Percentiles rank a stretch among this genome's conserved stretches.
These are phyloP conservation scores for Psilocybe cyanescens DNA, from an alignment of 768 basidiomycete genomes.

Conservation along the genomic window DNA sequence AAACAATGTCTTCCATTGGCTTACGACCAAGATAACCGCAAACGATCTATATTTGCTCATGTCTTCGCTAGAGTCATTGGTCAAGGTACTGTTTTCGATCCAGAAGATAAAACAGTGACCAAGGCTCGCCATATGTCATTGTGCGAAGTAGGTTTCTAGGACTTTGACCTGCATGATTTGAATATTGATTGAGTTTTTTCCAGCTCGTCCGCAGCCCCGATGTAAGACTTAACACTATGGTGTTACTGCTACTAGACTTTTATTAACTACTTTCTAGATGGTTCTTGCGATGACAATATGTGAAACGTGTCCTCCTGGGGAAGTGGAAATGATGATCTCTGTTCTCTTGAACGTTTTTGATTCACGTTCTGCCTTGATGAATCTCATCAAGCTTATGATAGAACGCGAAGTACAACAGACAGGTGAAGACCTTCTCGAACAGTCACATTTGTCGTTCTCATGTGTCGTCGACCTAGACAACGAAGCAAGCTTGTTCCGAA, in stretches of 20 bases:
- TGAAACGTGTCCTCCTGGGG: slow-evolving; percentile 78
- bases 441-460: neutral
- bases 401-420: slow-evolving; percentile 83
- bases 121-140: slow-evolving; percentile 55
- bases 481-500: slow-evolving; percentile 83
- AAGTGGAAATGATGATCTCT: slow-evolving; percentile 84
- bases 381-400: slow-evolving; percentile 81
- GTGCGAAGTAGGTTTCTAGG: slow-evolving; percentile 52
- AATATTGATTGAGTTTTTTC: neutral
- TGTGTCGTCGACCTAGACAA: slow-evolving; percentile 50
- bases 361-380: slow-evolving; percentile 70
- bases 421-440: slow-evolving; percentile 46
- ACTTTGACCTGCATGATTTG: neutral
- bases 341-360: slow-evolving; percentile 89
- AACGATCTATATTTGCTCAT: slow-evolving; percentile 81
- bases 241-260: neutral
- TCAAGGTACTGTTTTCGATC: slow-evolving; percentile 79
- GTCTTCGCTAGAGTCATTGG: slow-evolving; percentile 83
- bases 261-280: slow-evolving; percentile 47
- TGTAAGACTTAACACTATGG: slow-evolving; percentile 44
- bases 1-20: slow-evolving; percentile 85
- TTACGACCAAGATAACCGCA: slow-evolving; percentile 70
- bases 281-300: slow-evolving; percentile 84
- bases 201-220: slow-evolving; percentile 78
- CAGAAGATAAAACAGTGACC: slow-evolving; percentile 52